phyloP scores from a whole-genome alignment of 2,329 filamentous ascomycete genomes.

The Hypoxylon sp. region DNA sequence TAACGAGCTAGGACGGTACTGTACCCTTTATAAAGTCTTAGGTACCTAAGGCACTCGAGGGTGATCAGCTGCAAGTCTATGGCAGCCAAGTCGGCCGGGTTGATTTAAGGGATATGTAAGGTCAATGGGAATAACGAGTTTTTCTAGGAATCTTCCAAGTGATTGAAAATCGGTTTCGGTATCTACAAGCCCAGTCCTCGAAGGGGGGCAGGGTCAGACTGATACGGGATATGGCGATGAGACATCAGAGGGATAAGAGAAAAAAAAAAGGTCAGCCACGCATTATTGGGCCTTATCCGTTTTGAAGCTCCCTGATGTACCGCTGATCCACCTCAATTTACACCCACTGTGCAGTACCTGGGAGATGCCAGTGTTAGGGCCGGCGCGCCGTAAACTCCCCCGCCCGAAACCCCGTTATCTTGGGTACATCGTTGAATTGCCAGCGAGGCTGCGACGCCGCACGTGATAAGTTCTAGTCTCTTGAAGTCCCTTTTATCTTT shows the following conservation, averaged over 20 bases:
- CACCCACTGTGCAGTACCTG: too few species aligned
- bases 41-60: too few species aligned
- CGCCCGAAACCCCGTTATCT: slow-evolving; percentile 4
- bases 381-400: slow-evolving; percentile 20
- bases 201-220: slow-evolving; percentile 26
- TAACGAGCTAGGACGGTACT: slow-evolving; percentile 26
- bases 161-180: slow-evolving; percentile 11
- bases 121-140: slow-evolving; percentile 5
- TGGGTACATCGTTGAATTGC: too few species aligned
- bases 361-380: too few species aligned
- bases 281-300: slow-evolving; percentile 4
- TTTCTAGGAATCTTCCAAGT: neutral
- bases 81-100: neutral
- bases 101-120: slow-evolving; percentile 7
- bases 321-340: slow-evolving; percentile 24
- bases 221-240: slow-evolving; percentile 21
- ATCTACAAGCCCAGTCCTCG: slow-evolving; percentile 17
- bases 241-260: slow-evolving; percentile 25
- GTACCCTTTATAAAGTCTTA: slow-evolving; percentile 29
- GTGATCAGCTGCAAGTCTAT: neutral
- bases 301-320: slow-evolving; percentile 19
- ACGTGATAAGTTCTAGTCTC: too few species aligned
- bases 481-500: too few species aligned
- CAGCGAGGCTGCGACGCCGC: too few species aligned
- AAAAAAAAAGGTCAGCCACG: slow-evolving; percentile 20